Base-by-base conservation (phyloP, 2,329 filamentous ascomycete genomes). In the Colletotrichum liaoningense region DNA sequence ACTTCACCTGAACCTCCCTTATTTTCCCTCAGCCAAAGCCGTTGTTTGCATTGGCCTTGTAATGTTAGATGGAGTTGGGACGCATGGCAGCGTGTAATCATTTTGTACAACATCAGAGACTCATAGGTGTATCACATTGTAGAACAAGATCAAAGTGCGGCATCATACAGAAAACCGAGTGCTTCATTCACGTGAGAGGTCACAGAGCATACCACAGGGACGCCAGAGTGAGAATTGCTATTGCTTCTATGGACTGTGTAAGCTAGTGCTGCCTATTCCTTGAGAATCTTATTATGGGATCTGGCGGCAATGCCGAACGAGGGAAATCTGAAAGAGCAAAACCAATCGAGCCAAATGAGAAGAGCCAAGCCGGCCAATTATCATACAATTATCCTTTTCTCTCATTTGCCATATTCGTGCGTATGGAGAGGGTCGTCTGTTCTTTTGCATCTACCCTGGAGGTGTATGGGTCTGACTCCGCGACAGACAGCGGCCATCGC, bases 51-150 rank as follows among this genome's bases (percentile, higher is more conserved):
- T 49, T 49, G 42, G 42, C 42, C 8, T 49, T 49, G 19, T 49
- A 49, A 49, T 49, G 42, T 22, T 11, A 22, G 42, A 49, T 49
- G 19, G 42, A 49, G 42, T 49, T 49, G 42, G 42, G 42, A 49
- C 42, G 42, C 42, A 49, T 49, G 42, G 35, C 46, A 49, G 38
- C 54, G 38, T 69, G 52, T 58, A 58, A 58, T 54, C 24, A 59
- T 26, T 55, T 49, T 65, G 67, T 69, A 65, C 52, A 69, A 49
- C 52, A 69, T 54, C 16, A 19, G 19, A 49, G 24, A 19, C 55
- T 12, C 59, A 58, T 58, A 58, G 49, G 57, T 65, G 28, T 57
- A 57, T 14, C 11, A 57, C 52, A 33, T 28, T 69, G 38, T 69
- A 65, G 54, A 65, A 35, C n/a, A 65, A 49, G 42, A 28, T 54